phyloP scores from a whole-genome alignment of 352 stramenopile species.

The Peronospora farinosa region DNA sequence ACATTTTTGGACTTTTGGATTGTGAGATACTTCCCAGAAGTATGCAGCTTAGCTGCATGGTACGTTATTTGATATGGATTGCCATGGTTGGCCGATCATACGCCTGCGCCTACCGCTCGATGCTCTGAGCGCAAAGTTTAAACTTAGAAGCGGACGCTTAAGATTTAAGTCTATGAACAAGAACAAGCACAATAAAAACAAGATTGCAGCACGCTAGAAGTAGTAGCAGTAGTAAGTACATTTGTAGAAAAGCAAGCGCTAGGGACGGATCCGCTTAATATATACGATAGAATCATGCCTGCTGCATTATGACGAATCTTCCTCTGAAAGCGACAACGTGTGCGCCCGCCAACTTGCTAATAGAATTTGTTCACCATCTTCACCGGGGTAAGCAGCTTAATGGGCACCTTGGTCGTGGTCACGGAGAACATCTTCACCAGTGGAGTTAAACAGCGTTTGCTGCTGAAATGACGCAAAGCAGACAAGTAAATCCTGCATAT shows the following conservation, averaged over 20 bases:
- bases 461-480: constrained; percentile 32
- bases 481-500: constrained; percentile 55
- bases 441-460: constrained; percentile 1
- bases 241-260: constrained; percentile 41
- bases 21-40: constrained; percentile 29
- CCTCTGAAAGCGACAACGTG: background rate
- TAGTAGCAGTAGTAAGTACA: constrained; percentile 44
- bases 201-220: constrained; percentile 29
- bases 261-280: constrained; percentile 21
- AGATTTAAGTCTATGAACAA: constrained; percentile 18
- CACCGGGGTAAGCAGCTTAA: background rate
- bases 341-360: background rate
- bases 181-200: constrained; percentile 28
- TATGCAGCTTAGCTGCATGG: constrained; percentile 35
- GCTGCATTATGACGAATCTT: constrained; percentile 12
- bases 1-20: constrained; percentile 37
- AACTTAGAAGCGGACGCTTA: constrained; percentile 24
- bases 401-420: constrained; percentile 1
- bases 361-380: constrained; percentile 2
- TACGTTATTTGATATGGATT: constrained; percentile 36
- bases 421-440: constrained; percentile 6
- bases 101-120: constrained; percentile 19
- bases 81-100: constrained; percentile 24
- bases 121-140: constrained; percentile 15
- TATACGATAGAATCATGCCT: constrained; percentile 38